phyloP scores from a whole-genome alignment of 768 basidiomycete genomes.

The Multifurca ochricompacta region DNA sequence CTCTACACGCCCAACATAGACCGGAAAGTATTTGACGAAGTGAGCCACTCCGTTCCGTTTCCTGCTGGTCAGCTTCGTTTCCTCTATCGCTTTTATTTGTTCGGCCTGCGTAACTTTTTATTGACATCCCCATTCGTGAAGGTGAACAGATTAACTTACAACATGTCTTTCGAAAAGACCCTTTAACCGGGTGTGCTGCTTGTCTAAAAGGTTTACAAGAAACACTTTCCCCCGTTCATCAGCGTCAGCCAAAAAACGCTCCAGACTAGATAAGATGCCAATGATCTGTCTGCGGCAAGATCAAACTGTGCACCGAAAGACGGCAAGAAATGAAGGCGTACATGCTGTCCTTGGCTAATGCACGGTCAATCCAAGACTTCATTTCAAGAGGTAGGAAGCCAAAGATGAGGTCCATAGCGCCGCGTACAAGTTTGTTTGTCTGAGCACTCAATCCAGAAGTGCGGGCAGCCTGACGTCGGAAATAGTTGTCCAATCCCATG shows the following conservation, averaged over 20 bases:
- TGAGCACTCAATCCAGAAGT: constrained; percentile 55
- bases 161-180: constrained; percentile 71
- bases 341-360: constrained; percentile 70
- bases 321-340: constrained; percentile 28
- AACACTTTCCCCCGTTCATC: constrained; percentile 77
- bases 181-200: constrained; percentile 73
- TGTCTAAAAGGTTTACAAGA: constrained; percentile 62
- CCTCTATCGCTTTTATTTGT: constrained; percentile 82
- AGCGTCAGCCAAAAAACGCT: constrained; percentile 67
- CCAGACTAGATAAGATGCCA: constrained; percentile 71
- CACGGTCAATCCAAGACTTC: constrained; percentile 77
- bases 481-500: constrained; percentile 89
- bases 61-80: constrained; percentile 85
- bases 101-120: constrained; percentile 46
- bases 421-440: constrained; percentile 74
- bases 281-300: constrained; percentile 60
- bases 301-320: neutral
- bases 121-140: constrained; percentile 2
- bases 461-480: constrained; percentile 83
- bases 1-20: constrained; percentile 79
- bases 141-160: constrained; percentile 33
- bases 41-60: constrained; percentile 88
- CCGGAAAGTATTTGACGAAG: constrained; percentile 89
- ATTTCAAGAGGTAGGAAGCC: constrained; percentile 83
- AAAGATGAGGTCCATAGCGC: constrained; percentile 92